Evolutionary conservation across 345 rosid genomes (phyloP).

Genomic region (Hibiscus mutabilis): DNA sequence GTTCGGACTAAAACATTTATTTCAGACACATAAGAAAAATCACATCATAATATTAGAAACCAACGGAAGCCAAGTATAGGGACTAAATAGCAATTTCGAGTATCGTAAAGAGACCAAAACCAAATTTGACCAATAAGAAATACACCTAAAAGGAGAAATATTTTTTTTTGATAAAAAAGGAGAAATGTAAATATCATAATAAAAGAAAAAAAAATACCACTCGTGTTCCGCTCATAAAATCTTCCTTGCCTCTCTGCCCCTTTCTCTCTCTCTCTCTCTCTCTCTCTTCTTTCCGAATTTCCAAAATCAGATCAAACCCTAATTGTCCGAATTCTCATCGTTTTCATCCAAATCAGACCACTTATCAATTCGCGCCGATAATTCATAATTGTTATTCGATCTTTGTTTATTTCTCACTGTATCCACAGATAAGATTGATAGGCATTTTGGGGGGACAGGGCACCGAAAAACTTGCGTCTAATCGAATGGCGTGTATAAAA

Average conservation of each 20-base stretch:
- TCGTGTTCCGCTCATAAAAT: neutral
- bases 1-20: too few relatives aligned
- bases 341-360: conserved; percentile 4
- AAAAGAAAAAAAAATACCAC: neutral
- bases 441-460: neutral
- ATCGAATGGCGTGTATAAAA: conserved; percentile 81
- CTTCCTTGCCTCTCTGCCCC: neutral
- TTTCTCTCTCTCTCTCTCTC: neutral
- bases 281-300: neutral
- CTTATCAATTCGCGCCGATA: neutral
- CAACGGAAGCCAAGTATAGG: too few relatives aligned
- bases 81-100: too few relatives aligned
- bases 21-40: too few relatives aligned
- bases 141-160: too few relatives aligned
- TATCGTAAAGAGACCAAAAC: too few relatives aligned
- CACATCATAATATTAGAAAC: too few relatives aligned
- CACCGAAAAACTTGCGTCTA: neutral
- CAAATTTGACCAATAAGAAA: too few relatives aligned
- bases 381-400: neutral
- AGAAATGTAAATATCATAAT: too few relatives aligned
- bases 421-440: neutral
- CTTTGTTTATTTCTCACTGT: neutral
- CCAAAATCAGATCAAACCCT: conserved; percentile 24
- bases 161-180: too few relatives aligned
- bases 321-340: conserved; percentile 2